These are phyloP conservation scores for Lactarius quietus DNA, from an alignment of 768 basidiomycete species.

Conservation along the genomic window DNA sequence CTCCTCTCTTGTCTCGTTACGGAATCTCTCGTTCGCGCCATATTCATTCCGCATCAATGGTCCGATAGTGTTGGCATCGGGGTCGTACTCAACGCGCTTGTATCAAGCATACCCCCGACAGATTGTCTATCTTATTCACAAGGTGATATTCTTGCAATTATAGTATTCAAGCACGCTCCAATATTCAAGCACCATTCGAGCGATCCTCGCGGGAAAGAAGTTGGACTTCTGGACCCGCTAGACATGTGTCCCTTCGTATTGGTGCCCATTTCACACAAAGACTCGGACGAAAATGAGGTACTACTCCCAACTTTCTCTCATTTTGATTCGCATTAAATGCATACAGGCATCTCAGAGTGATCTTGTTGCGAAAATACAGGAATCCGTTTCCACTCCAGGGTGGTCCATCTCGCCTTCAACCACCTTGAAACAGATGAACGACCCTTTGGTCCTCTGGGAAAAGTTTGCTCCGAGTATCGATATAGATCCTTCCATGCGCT, in stretches of 20 bases:
- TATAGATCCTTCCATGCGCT: slow-evolving; percentile 34
- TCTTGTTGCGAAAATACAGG: slow-evolving; percentile 1
- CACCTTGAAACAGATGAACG: slow-evolving; percentile 13
- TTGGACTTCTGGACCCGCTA: slow-evolving; percentile 51
- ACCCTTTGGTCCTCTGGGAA: slow-evolving; percentile 44
- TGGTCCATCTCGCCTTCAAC: slow-evolving; percentile 4
- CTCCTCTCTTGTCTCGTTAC: slow-evolving; percentile 57
- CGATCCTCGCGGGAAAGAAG: slow-evolving; percentile 36
- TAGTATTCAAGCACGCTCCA: slow-evolving; percentile 46
- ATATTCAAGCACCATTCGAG: slow-evolving; percentile 41
- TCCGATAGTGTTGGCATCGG: slow-evolving; percentile 40
- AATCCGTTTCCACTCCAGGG: not conserved
- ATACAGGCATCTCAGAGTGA: not conserved
- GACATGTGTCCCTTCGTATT: slow-evolving; percentile 51
- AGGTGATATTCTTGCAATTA: slow-evolving; percentile 43
- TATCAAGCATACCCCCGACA: slow-evolving; percentile 10
- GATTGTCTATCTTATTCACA: slow-evolving; percentile 30
- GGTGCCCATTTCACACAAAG: slow-evolving; percentile 32
- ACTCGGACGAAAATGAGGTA: slow-evolving; percentile 15
- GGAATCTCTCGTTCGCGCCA: slow-evolving; percentile 48
- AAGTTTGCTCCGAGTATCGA: slow-evolving; percentile 38
- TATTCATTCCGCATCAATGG: slow-evolving; percentile 41
- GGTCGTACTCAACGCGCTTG: slow-evolving; percentile 38
- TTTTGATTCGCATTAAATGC: not conserved
- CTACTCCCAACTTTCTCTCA: not conserved